Base-by-base conservation (phyloP, 2,329 filamentous ascomycete species). In the Hypoxylon sp. region DNA sequence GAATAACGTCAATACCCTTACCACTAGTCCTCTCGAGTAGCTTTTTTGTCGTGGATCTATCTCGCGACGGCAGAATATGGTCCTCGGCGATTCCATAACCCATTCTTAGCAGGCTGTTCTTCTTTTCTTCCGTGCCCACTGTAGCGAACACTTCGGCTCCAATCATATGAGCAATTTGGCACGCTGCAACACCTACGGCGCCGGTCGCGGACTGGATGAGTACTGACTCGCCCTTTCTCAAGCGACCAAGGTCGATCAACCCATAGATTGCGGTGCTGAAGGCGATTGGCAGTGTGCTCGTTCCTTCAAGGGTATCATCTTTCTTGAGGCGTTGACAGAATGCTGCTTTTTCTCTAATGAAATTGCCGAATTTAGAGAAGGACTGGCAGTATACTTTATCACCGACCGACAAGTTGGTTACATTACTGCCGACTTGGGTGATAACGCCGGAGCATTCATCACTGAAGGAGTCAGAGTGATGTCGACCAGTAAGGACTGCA, bases 141-240 rank as follows among this genome's bases (percentile, higher is more conserved):
- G 79, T 81, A 0, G 72, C 68, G 59, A 77, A 81, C 2, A 81
- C 73, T 22, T 77, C 71, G 1, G 79, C 79, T 1, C 77, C 79
- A 1, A 75, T 62, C 8, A 72, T 60, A 31, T 77, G 70, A 1
- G 76, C 76, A 0, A 82, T 37, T 3, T 71, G 64, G n/a, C 82
- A 80, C 1, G 77, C 75, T 0, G 81, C 80, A 44, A 77, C 74
- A 2, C 81, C 81, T 6, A 82, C 64, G 3, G 73, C 77, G 14
- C 80, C 79, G 5, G 79, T 71, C 1, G 74, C 81, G 3, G 75
- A 70, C 50, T 82, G 81, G 0, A 83, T 77, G 3, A 83, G 66
- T 0, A 82, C 69, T 0, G 68, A 72, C 44, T 82, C 76, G 0
- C 74, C 76, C 3, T 51, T 11, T 10, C 60, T 50, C 0, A 82